A percentile compares a stretch with the other conserved stretches of the same genome.
phyloP scores from a whole-genome alignment of 225 moss, liverwort and hornwort genomes.

The Physcomitrium patens region DNA sequence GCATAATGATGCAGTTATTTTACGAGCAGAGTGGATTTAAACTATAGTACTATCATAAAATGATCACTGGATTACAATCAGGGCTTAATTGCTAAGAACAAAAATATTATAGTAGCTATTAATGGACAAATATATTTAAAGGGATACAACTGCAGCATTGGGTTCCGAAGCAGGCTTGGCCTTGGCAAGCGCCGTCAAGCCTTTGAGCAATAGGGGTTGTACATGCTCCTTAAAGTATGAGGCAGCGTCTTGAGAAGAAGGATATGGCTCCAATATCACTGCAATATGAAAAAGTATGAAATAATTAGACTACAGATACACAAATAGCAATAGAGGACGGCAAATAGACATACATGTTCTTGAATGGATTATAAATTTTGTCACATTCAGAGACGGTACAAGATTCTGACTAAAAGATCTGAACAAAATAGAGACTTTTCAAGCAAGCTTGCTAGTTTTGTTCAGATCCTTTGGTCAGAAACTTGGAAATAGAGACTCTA shows the following conservation, averaged over 20 bases:
- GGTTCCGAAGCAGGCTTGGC: slow-evolving; percentile 82
- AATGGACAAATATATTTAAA: neutral
- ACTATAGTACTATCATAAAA: neutral
- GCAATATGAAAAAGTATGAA: neutral
- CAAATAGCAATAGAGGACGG: neutral
- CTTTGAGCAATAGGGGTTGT: slow-evolving; percentile 79
- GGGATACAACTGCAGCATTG: slow-evolving; percentile 87
- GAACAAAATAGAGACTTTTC: neutral
- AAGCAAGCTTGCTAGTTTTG: neutral
- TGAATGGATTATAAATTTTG: neutral
- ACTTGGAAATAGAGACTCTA: too few species aligned
- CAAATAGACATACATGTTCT: neutral
- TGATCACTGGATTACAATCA: too few species aligned
- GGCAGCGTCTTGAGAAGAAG: slow-evolving; percentile 52
- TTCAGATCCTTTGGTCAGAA: too few species aligned
- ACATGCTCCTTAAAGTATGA: slow-evolving; percentile 65
- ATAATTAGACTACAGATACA: neutral
- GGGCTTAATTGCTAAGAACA: neutral
- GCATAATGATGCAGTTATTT: neutral
- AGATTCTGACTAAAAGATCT: neutral
- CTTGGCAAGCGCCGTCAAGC: slow-evolving; percentile 79
- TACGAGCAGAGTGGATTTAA: neutral
- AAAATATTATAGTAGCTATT: neutral
- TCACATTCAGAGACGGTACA: neutral
- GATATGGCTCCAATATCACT: slow-evolving; percentile 93